Evolutionary conservation across 2,329 filamentous ascomycete genomes (phyloP).

Genomic region (Cytospora mali): DNA sequence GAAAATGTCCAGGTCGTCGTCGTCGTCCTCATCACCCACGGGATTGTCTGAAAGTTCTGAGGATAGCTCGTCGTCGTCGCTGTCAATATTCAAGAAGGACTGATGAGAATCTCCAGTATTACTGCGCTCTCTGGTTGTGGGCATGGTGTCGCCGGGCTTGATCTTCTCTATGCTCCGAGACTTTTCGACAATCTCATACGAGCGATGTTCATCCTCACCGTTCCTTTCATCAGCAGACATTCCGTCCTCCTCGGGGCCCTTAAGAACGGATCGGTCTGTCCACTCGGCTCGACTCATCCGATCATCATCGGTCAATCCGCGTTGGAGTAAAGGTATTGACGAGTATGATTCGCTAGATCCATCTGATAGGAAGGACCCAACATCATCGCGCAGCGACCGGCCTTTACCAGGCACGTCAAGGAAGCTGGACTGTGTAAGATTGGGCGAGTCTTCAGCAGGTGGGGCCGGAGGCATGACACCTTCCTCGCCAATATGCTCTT

Average conservation of each 20-base stretch:
- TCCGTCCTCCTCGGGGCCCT: conserved; percentile 47
- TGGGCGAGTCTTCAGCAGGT: conserved; percentile 29
- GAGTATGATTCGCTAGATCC: conserved; percentile 75
- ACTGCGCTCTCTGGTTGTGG: conserved; percentile 34
- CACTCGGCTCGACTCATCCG: conserved; percentile 50
- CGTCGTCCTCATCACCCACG: conserved; percentile 41
- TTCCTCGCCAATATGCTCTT: conserved; percentile 49
- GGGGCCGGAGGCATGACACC: conserved; percentile 38
- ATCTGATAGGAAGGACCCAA: conserved; percentile 56
- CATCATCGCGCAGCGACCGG: conserved; percentile 39
- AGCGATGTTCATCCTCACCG: conserved; percentile 43
- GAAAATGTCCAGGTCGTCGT: conserved; percentile 34
- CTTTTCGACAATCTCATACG: conserved; percentile 58
- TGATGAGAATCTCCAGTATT: conserved; percentile 31
- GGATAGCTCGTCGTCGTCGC: conserved; percentile 60
- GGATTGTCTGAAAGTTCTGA: conserved; percentile 63
- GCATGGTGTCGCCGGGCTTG: conserved; percentile 34
- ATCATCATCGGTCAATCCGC: conserved; percentile 59
- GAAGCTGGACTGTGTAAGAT: conserved; percentile 28
- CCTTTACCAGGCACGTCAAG: conserved; percentile 30
- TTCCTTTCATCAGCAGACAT: conserved; percentile 28
- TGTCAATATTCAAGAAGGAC: conserved; percentile 51
- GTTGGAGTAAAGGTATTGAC: conserved; percentile 75
- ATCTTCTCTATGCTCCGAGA: conserved; percentile 55
- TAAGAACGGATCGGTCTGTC: conserved; percentile 58